These are phyloP conservation scores for Cichorium intybus DNA, from an alignment of 140 eudicot genomes.

Conservation along the genomic window DNA sequence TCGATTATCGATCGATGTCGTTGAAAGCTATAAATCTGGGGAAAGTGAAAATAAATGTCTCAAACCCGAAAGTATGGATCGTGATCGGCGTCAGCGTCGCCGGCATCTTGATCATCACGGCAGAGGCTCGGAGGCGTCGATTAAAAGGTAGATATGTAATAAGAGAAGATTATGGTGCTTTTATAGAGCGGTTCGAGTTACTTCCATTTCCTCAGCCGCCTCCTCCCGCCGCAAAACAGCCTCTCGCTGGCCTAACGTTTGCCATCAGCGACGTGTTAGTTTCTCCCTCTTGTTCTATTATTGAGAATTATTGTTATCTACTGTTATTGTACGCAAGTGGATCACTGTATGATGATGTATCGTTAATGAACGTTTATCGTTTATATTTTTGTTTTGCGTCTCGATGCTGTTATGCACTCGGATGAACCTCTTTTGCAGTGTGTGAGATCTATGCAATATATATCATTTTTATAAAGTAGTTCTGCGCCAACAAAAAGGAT, in stretches of 20 bases:
- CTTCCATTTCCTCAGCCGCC: slow-evolving; percentile 86
- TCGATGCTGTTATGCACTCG: neutral
- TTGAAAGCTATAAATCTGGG: slow-evolving; percentile 17
- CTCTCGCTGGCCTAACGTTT: slow-evolving; percentile 56
- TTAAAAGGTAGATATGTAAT: slow-evolving; percentile 30
- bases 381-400: neutral
- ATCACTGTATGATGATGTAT: slow-evolving; percentile 20
- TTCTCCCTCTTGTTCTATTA: neutral
- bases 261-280: slow-evolving; percentile 80
- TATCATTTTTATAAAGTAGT: neutral
- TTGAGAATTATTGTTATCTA: neutral
- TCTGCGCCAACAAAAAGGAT: neutral
- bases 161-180: slow-evolving; percentile 80
- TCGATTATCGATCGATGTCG: slow-evolving; percentile 38
- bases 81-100: slow-evolving; percentile 83
- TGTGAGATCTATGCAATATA: neutral
- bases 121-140: slow-evolving; percentile 65
- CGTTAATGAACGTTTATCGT: neutral
- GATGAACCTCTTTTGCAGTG: neutral
- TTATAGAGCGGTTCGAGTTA: slow-evolving; percentile 66
- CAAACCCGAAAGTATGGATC: slow-evolving; percentile 78
- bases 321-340: neutral
- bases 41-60: slow-evolving; percentile 20
- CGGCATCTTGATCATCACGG: slow-evolving; percentile 65
- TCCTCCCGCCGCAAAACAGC: slow-evolving; percentile 88